Base-by-base conservation (phyloP, 129 eudicot genomes). In the Sambucus nigra region DNA sequence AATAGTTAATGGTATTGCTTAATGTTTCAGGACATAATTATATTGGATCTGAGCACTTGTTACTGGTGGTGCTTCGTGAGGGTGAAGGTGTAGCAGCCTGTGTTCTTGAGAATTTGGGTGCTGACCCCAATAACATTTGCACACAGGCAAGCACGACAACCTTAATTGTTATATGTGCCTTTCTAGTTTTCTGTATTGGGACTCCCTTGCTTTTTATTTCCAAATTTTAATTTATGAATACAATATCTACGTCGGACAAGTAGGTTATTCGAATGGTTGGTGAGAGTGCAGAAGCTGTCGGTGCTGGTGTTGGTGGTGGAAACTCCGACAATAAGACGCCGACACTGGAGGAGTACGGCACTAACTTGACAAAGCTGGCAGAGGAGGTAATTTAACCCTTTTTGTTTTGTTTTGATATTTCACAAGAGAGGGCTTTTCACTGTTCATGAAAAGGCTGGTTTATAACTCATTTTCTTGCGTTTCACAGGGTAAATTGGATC, bases 21-120 rank as follows among this genome's bases (percentile, higher is more conserved):
- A 4, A 33, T 33, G 35, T 17, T 73, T 35, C 72, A 87, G 96
- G 96, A 45, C 94, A 87, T 63, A 82, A 79, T 55, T 87, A 87
- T 62, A 87, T 87, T 54, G 96, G 96, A 27, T 82, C 96, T 0
- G 96, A 87, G 76, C 96, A 87, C 66, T 69, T 87, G 63, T 71
- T 87, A 25, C 68, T 87, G 63, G 96, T 94, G 42, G 75, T 87
- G 76, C 88, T 87, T 51, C 88, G 96, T 48, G 94, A 87, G 78
- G 96, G 94, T 71, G 96, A 87, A 54, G 96, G 96, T 40, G 96
- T 87, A 24, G 96, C 96, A 53, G 96, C 94, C 40, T 88, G 96
- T 64, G 94, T 87, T 53, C 79, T 87, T 33, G 96, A 79, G 61
- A 87, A 79, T 38, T 59, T 87, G 63, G 96, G 96, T 41, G 96